Base-by-base conservation (phyloP, 768 basidiomycete genomes). In the Termitomyces sp. region DNA sequence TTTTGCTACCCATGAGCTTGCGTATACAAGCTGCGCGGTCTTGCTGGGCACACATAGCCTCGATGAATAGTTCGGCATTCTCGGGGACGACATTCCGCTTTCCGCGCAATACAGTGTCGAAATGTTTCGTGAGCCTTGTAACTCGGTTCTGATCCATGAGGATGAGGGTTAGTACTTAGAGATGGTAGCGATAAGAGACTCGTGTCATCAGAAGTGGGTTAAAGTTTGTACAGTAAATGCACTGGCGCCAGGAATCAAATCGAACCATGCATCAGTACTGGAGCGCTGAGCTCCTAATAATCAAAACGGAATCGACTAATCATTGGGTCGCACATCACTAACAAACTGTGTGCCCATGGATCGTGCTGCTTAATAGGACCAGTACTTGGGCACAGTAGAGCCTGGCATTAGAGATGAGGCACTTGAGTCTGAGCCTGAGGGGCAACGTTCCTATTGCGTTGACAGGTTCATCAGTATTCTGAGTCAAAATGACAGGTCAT, bases 11-110 rank as follows among this genome's bases (percentile, higher is more conserved):
- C 42, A 44, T 44, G 42, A 44, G 42, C 42, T 22, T 44, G 42
- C 42, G 42, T 44, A 44, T 20, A 44, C 42, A 44, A 5, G 20
- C 42, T 22, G 42, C n/a, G 42, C 42, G 42, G 42, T 44, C 42
- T 22, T 22, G 42, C 42, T 44, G 37, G 6, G 18, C 37, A 56
- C 65, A 70, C 20, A 56, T 53, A 10, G 51, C 51, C 37, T 52
- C 51, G 26, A 52, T 52, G 10, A 52, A 52, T 34, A 39, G 37
- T 1, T 16, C 39, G n/a, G 36, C 42, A 44, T 24, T 39, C 3
- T 12, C 10, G 20, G 51, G 51, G 1, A 24, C 15, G 51, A 52
- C 16, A 8, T 10, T 1, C 18, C 39, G 24, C 9, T n/a, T 52
- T 29, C 51, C 37, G 28, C 13, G 26, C 18, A 52, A 28, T 26